Evolutionary conservation across 2,329 filamentous ascomycete species (phyloP), one percentile per base, ranked within the genome.

Genomic region (Helotiales sp.): DNA sequence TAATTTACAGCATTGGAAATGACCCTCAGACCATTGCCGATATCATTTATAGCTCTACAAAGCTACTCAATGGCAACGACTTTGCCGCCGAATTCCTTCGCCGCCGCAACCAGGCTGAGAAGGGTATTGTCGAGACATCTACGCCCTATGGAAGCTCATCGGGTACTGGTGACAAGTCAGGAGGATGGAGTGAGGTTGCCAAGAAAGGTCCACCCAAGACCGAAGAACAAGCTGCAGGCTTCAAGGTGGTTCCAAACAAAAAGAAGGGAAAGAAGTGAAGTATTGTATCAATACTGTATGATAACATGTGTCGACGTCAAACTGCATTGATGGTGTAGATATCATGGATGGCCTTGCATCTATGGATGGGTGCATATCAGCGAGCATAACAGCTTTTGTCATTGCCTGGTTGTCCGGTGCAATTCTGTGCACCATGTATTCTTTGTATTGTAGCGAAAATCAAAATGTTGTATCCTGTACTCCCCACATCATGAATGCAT

Each of bases 51-150:
- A 85, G 85, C 58, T 89, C 86, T 71, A 96, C 91, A 1, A 89
- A 88, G 68, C 96, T 93, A 0, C 90, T 99, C 74, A 92, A 99
- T 70, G 92, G 91, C 0, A 89, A 90, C 50, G 91, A 96, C 69
- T 98, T 98, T 70, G 92, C 91, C 0, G 90, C 96, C 59, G 95
- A 99, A 73, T 99, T 95, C 70, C 84, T 98, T 58, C 89, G 93
- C 31, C 92, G 93, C 67, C 93, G 93, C 76, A 96, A 90, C 80
- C 84, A 96, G 1, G 93, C 95, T 0, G 93, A 98, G 66, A 95
- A 93, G 77, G 95, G 95, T 36, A 83, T 97, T 38, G 80, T 96
- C 17, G 89, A 92, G 72, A 80, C 85, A 15, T 79, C 82, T 48
- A 76, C 77, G 33, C 82, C 76, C 54, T 81, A 84, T 2, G 80